A percentile compares a stretch with the other conserved stretches of the same genome.
phyloP scores from a whole-genome alignment of 1,284 basidiomycete species.

The Porodaedalea pini region DNA sequence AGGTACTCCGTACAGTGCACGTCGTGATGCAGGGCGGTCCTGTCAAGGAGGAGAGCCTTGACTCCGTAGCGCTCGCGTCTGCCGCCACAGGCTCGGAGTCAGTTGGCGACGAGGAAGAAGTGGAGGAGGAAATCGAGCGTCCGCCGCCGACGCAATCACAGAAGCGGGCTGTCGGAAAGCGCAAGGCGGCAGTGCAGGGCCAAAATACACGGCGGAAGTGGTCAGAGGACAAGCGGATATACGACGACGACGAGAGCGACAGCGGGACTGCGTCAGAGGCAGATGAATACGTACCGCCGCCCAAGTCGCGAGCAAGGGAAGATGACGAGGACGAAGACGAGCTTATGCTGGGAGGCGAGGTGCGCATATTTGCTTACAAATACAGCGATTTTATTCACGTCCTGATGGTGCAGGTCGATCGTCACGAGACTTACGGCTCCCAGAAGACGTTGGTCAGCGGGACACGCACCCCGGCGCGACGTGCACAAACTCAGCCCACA shows the following conservation, averaged over 20 bases:
- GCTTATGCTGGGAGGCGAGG: constrained; percentile 15
- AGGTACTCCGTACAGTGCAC: constrained; percentile 41
- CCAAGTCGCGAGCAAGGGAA: not conserved
- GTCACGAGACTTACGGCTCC: constrained; percentile 3
- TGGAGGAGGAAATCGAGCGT: constrained; percentile 3
- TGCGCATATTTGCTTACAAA: not conserved
- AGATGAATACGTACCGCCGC: not conserved
- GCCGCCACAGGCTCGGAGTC: constrained; percentile 17
- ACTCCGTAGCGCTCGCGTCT: constrained; percentile 11
- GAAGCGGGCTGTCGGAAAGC: constrained; percentile 1
- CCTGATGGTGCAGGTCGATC: not conserved
- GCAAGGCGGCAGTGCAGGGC: not conserved
- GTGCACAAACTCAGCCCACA: constrained; percentile 4
- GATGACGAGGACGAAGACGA: constrained; percentile 20
- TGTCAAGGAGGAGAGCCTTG: constrained; percentile 41
- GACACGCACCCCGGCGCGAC: not conserved
- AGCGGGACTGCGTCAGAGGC: not conserved
- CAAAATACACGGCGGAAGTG: not conserved
- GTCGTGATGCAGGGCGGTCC: constrained; percentile 40
- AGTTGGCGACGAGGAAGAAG: constrained; percentile 1
- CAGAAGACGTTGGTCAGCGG: not conserved
- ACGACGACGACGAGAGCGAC: constrained; percentile 11
- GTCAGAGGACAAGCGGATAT: constrained; percentile 10
- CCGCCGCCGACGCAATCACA: not conserved
- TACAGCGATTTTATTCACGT: not conserved